Conservation (phyloP, 2,329 filamentous ascomycete genomes). For the Stenocarpella maydis region DNA sequence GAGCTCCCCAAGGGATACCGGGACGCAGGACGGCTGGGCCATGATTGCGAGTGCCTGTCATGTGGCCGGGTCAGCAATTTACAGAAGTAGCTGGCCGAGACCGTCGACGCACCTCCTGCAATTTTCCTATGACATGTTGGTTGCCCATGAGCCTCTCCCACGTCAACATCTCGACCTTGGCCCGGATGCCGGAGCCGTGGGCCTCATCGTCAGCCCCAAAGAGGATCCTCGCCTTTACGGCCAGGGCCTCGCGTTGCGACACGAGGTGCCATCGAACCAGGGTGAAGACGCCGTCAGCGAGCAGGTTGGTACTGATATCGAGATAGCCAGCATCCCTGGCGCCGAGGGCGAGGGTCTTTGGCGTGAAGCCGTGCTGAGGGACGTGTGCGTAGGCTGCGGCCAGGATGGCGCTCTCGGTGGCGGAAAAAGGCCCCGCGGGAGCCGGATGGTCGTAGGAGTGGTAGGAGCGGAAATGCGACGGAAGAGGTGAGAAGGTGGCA, state of each 20-base stretch:
- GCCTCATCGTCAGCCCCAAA: constrained; percentile 48
- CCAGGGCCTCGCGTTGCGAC: constrained; percentile 69
- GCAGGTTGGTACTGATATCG: constrained; percentile 83
- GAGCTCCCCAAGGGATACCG: constrained; percentile 80
- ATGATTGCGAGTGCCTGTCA: constrained; percentile 84
- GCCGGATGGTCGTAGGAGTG: constrained; percentile 77
- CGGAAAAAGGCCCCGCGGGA: constrained; percentile 68
- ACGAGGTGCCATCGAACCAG: constrained; percentile 82
- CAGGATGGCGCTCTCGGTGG: constrained; percentile 79
- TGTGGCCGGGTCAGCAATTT: constrained; percentile 16
- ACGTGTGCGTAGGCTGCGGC: constrained; percentile 82
- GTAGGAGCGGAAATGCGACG: constrained; percentile 55
- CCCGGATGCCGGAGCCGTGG: constrained; percentile 57
- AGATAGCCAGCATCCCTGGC: constrained; percentile 86
- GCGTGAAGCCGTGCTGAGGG: constrained; percentile 83
- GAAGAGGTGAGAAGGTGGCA: constrained; percentile 19
- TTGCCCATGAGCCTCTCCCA: constrained; percentile 84
- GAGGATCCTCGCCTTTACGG: constrained; percentile 48
- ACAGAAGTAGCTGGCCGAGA: not conserved
- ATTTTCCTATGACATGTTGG: constrained; percentile 73
- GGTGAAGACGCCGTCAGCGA: constrained; percentile 82
- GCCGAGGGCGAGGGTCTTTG: constrained; percentile 75
- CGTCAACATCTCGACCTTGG: constrained; percentile 74
- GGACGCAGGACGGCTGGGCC: constrained; percentile 82
- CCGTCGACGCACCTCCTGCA: constrained; percentile 77